phyloP scores from a whole-genome alignment of 2,329 filamentous ascomycete species.

The Cryoendolithus antarcticus region DNA sequence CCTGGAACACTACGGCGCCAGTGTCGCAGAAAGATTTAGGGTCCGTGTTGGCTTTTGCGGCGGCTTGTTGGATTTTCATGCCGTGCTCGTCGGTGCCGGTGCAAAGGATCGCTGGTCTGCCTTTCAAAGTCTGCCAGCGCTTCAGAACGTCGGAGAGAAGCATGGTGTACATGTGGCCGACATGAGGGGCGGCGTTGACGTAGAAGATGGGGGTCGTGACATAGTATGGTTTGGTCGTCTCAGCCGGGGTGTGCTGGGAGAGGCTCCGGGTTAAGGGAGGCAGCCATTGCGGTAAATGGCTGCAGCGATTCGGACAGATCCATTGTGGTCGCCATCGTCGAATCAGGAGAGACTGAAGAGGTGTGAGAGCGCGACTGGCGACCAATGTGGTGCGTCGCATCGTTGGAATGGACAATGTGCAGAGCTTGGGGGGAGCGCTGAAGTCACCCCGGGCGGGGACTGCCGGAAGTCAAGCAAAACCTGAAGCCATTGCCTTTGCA shows the following conservation, averaged over 20 bases:
- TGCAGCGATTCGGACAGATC: slow-evolving; percentile 16
- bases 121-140: slow-evolving; percentile 72
- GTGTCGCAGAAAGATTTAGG: slow-evolving; percentile 81
- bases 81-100: slow-evolving; percentile 97
- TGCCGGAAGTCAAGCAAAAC: too few relatives aligned
- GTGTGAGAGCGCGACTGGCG: slow-evolving; percentile 12
- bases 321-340: slow-evolving; percentile 25
- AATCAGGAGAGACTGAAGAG: slow-evolving; percentile 20
- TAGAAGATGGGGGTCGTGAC: slow-evolving; percentile 97
- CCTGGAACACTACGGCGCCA: slow-evolving; percentile 67
- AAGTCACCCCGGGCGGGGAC: too few relatives aligned
- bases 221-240: slow-evolving; percentile 66
- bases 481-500: too few relatives aligned
- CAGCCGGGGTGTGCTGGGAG: slow-evolving; percentile 8
- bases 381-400: slow-evolving; percentile 3
- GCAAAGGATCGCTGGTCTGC: slow-evolving; percentile 58
- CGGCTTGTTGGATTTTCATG: slow-evolving; percentile 89
- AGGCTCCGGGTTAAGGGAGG: slow-evolving; percentile 1
- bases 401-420: neutral
- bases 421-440: too few relatives aligned
- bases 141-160: slow-evolving; percentile 84
- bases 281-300: neutral
- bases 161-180: slow-evolving; percentile 91
- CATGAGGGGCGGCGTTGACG: slow-evolving; percentile 91
- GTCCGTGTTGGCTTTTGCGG: slow-evolving; percentile 54